Base-by-base conservation (phyloP, 495 filamentous ascomycete species). In the Tuber brumale region DNA sequence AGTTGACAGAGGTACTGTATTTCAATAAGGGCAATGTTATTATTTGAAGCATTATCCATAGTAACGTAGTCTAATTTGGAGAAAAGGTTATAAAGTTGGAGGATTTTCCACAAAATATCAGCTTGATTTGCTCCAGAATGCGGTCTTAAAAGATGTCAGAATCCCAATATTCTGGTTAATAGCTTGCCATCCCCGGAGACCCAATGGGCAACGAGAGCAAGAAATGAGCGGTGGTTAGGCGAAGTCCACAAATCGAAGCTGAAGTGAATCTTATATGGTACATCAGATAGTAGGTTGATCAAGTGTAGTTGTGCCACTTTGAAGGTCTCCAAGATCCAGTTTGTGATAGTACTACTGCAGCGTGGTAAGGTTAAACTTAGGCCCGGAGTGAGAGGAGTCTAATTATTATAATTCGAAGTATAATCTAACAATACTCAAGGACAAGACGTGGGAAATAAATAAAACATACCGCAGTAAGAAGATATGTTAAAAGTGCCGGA, bases 21-120 rank as follows among this genome's bases (percentile, higher is more conserved):
- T 21, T 37, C 46, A 1, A 44, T 21, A 18, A 81, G 41, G 0
- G 76, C 46, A 3, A 75, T 77, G 66, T 81, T 69, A 71, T 81
- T 81, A 44, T 77, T 81, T 21, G 2, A 37, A 5, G 75, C 41
- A 70, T 83, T 83, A 61, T 82, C 81, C 0, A 76, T 45, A 7
- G 45, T 77, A 42, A 80, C 79, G 21, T 79, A 80, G 1, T 74
- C 74, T 43, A 83, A 45, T 21, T 45, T 46, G 0, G 73, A 21
- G 0, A 19, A 42, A 27, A 83, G 80, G 12, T 76, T 51, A 37
- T 75, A 80, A 19, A 79, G 69, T 39, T 76, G 21, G 1, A 79
- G 27, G 23, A 78, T 57, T 9, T 70, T 70, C 51, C 71, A 75
- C 19, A 82, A 27, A 41, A 45, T 8, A 21, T 66, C 23, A 18